Evolutionary conservation across 345 rosid species (phyloP), one percentile per base, ranked within the genome.

Genomic region (Chamaenerion angustifolium): DNA sequence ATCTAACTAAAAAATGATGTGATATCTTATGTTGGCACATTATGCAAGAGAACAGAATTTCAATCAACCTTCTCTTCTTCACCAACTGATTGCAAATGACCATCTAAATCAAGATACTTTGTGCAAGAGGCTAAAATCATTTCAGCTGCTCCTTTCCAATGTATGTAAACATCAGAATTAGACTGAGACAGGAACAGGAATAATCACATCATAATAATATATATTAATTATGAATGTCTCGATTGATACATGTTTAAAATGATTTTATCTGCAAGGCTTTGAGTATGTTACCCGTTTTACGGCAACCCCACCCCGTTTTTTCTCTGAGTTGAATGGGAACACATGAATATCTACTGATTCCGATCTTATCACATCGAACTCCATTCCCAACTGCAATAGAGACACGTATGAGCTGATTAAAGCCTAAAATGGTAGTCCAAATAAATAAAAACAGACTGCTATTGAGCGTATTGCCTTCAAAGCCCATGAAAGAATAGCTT

Each of bases 131-230:
- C 76, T 51, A 93, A 74, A 59, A 93, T 80, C 27, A 93, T 77
- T 80, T 93, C 99, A 14, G 99, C 97, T 44, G 99, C 99, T 61
- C 99, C 99, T 66, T 93, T 93, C 99, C 99, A 93, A 13, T 93
- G 92, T 62, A 93, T 65, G 64, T 66, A 74, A 57, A 88, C 94
- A 64, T 75, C 79, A 56, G 88, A 79, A 62, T 85, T 80, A 56
- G 65, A 57, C 97, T 82, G 81, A 63, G 45, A 70, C 15, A 51
- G 35, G 47, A 18, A 46, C 59, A 55, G 27, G 4, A 16, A n/a
- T 17, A 21, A 4, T 21, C 25, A 2, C 25, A 21, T 21, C 37
- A 31, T 31, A 5, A 7, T 31, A 31, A 7, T 31, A 31, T 31
- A 31, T 31, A 31, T 31, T 31, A 31, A 31, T 2, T 5, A 31